These are phyloP conservation scores for Orobanche coerulescens DNA, from an alignment of 257 asterid genomes.

Conservation along the genomic window DNA sequence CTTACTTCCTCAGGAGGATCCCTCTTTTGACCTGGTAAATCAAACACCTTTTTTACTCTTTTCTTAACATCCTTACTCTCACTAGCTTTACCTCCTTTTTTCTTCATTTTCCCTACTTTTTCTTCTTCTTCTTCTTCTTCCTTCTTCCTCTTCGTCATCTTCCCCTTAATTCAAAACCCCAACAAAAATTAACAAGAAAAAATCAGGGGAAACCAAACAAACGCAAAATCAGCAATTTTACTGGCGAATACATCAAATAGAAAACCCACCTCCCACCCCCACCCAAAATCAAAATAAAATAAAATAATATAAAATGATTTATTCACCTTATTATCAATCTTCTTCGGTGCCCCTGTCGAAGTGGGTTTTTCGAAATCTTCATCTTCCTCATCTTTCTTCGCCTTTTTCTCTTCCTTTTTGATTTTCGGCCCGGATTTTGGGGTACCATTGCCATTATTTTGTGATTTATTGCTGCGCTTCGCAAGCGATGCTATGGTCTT, in stretches of 20 bases:
- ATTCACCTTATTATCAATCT: conserved; percentile 23
- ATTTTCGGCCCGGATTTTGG: conserved; percentile 30
- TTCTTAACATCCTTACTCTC: conserved; percentile 35
- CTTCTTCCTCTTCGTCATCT: conserved; percentile 23
- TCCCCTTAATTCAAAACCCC: conserved; percentile 20
- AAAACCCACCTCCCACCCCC: too few species aligned
- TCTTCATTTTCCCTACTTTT: conserved; percentile 24
- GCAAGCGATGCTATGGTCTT: conserved; percentile 25
- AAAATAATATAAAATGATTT: too few species aligned
- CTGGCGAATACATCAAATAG: neutral
- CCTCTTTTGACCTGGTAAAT: conserved; percentile 88
- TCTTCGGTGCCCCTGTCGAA: conserved; percentile 26
- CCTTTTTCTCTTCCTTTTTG: conserved; percentile 25
- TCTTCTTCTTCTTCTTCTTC: conserved; percentile 22
- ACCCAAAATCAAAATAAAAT: too few species aligned
- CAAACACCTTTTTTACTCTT: conserved; percentile 57
- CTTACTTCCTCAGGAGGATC: conserved; percentile 73
- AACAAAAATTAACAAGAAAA: neutral
- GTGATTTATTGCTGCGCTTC: conserved; percentile 27
- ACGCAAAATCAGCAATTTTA: neutral
- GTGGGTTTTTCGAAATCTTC: conserved; percentile 39
- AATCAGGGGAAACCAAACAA: neutral
- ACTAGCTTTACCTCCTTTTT: conserved; percentile 32
- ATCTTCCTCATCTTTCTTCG: conserved; percentile 41
- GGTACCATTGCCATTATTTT: conserved; percentile 26